Evolutionary conservation across 129 eudicot species (phyloP).

Genomic region (Flaveria bidentis): DNA sequence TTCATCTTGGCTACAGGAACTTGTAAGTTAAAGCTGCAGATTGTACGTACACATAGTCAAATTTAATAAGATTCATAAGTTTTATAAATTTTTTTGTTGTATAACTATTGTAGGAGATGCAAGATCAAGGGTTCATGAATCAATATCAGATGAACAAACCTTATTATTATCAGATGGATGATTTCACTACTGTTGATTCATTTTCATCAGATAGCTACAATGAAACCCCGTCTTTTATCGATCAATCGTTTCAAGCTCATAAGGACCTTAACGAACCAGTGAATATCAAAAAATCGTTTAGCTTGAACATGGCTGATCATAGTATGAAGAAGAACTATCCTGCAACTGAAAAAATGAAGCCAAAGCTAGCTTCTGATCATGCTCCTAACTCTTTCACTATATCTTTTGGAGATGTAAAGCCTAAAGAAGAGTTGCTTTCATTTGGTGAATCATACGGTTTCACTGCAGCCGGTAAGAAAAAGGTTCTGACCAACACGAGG

Average conservation of each 20-base stretch:
- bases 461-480: constrained; percentile 21
- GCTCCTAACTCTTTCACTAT: constrained; percentile 37
- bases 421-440: constrained; percentile 41
- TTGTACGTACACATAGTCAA: background rate
- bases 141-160: constrained; percentile 43
- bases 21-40: constrained; percentile 22
- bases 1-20: constrained; percentile 36
- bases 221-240: constrained; percentile 32
- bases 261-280: constrained; percentile 21
- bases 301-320: constrained; percentile 18
- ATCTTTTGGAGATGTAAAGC: constrained; percentile 37
- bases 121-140: constrained; percentile 43
- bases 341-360: constrained; percentile 27
- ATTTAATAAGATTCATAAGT: background rate
- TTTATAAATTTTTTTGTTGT: constrained; percentile 12
- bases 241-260: constrained; percentile 40
- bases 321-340: background rate
- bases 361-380: constrained; percentile 20
- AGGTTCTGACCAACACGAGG: constrained; percentile 26
- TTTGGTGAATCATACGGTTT: constrained; percentile 29
- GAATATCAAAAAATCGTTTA: constrained; percentile 13
- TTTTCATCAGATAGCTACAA: constrained; percentile 44
- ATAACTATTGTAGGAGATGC: constrained; percentile 7
- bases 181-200: constrained; percentile 36
- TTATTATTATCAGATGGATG: constrained; percentile 37